These are phyloP conservation scores for Cystobasidiopsis lactophilus DNA, from an alignment of 768 basidiomycete species.

Conservation along the genomic window DNA sequence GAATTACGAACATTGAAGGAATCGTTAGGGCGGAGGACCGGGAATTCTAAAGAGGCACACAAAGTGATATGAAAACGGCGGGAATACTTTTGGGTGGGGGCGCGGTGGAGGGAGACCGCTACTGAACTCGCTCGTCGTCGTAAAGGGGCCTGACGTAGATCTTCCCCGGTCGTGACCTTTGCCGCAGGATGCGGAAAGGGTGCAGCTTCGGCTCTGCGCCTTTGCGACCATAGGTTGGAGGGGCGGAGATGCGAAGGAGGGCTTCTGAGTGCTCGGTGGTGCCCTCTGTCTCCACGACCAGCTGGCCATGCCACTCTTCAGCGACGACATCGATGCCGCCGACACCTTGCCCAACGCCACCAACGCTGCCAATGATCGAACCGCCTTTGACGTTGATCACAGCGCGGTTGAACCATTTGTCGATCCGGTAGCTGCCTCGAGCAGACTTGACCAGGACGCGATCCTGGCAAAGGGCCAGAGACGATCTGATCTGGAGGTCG, in stretches of 20 bases:
- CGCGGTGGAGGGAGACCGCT: too few species aligned
- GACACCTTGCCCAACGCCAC: background rate
- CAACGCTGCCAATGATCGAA: slow-evolving; percentile 3
- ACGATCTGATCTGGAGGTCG: background rate
- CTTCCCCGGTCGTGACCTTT: too few species aligned
- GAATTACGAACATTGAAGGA: too few species aligned
- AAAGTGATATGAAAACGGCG: too few species aligned
- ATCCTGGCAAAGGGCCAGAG: slow-evolving; percentile 5
- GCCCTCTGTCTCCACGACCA: slow-evolving; percentile 17
- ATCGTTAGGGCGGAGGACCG: too few species aligned
- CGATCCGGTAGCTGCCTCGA: slow-evolving; percentile 14
- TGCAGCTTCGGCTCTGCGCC: background rate
- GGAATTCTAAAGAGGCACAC: too few species aligned
- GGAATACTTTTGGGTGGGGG: too few species aligned
- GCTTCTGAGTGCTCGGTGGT: slow-evolving; percentile 16
- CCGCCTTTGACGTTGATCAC: slow-evolving; percentile 7
- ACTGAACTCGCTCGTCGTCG: too few species aligned
- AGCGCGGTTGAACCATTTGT: slow-evolving; percentile 15
- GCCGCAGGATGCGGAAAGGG: background rate
- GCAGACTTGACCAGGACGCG: slow-evolving; percentile 2
- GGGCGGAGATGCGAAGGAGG: background rate
- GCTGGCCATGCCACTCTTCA: slow-evolving; percentile 13
- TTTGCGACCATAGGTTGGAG: background rate
- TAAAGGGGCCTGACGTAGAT: too few species aligned
- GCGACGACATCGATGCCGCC: slow-evolving; percentile 16